These are phyloP conservation scores for Citrus sp. DNA, from an alignment of 345 rosid genomes.

Conservation along the genomic window DNA sequence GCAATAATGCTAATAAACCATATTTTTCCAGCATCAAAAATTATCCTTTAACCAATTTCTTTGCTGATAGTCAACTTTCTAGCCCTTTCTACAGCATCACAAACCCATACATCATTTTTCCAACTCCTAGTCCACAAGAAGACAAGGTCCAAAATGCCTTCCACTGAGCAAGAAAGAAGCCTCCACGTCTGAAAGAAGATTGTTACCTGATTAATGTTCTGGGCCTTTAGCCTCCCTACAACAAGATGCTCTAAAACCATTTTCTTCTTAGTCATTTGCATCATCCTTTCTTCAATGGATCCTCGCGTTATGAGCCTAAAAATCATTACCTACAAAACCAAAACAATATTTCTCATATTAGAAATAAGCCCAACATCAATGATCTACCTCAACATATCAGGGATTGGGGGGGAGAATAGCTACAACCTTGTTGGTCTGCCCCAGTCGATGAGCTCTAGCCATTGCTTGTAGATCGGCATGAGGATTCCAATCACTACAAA, in stretches of 20 bases:
- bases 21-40: neutral
- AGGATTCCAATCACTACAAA: slow-evolving; percentile 97
- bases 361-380: slow-evolving; percentile 3
- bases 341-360: slow-evolving; percentile 14
- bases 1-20: neutral
- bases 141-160: neutral
- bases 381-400: neutral
- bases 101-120: neutral
- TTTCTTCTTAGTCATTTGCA: slow-evolving; percentile 98
- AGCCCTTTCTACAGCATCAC: neutral
- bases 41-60: neutral
- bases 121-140: neutral
- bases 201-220: slow-evolving; percentile 91
- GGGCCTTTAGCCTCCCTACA: slow-evolving; percentile 95
- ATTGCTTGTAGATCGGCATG: slow-evolving; percentile 99
- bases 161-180: neutral
- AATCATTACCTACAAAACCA: slow-evolving; percentile 77
- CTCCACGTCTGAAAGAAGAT: slow-evolving; percentile 8
- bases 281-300: slow-evolving; percentile 97
- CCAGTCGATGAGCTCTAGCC: slow-evolving; percentile 99
- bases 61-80: neutral
- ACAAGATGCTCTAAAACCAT: slow-evolving; percentile 99
- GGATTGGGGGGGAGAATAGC: neutral
- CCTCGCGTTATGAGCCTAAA: slow-evolving; percentile 88
- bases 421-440: slow-evolving; percentile 92